Base-by-base conservation (phyloP, 2,329 filamentous ascomycete species). In the Talaromyces sp. region DNA sequence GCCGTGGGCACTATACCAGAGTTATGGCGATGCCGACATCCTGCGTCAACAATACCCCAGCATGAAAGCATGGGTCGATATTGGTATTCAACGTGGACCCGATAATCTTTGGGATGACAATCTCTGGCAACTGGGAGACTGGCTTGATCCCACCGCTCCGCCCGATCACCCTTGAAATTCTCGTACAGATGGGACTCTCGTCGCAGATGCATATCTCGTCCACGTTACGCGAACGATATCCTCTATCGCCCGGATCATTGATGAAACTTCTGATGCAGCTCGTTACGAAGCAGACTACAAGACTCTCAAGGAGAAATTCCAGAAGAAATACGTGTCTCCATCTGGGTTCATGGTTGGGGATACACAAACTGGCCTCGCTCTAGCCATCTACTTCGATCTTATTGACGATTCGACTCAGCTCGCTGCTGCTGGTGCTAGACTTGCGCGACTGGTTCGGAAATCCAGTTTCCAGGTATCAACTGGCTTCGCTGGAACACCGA, bases 381-480 rank as follows among this genome's bases (percentile, higher is more conserved):
- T 54, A 8, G 47, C 33, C 3, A 22, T 54, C 16, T 27, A 39
- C 14, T 54, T 51, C 16, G 42, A 54, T 14, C 30, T 54, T 4
- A 22, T 57, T 46, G 65, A 20, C 68, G 74, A 24, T 63, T 81
- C 24, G 74, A 78, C 14, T 17, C 51, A 65, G 13, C 52, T 65
- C 4, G 13, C 29, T 10, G 16, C 36, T 20, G 33, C 51, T 1
- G 51, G 39, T 1, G 16, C 39, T 9, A 35, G 51, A 20, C 36
- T 54, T 13, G 27, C 46, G 1, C 27, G 41, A 6, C n/a, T 42
- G 8, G 57, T 64, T 2, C 62, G 67, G n/a, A 54, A 67, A 17
- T 51, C 60, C 9, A 55, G 65, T 17, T 71, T 69, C 59, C 62
- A 61, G 29, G 67, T 75, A 6, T 59, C 64, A 0, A 75, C 71